Evolutionary conservation across 2,329 filamentous ascomycete species (phyloP).

Genomic region (Pseudogymnoascus sp.): DNA sequence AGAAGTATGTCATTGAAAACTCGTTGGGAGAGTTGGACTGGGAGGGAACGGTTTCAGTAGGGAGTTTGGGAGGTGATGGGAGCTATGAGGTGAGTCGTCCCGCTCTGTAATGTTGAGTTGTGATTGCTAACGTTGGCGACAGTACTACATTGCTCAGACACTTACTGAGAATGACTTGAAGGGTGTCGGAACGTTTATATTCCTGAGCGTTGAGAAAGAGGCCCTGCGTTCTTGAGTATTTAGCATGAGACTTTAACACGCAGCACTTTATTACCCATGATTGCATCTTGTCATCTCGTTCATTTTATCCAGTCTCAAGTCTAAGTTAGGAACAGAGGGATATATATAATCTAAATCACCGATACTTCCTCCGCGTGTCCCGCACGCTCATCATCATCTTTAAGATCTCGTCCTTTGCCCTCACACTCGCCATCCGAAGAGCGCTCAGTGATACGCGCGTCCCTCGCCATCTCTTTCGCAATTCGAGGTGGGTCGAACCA

Average conservation of each 20-base stretch:
- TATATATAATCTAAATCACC: neutral
- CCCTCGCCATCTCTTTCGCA: constrained; percentile 1
- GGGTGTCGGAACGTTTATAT: constrained; percentile 22
- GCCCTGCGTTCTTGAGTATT: neutral
- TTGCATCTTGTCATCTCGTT: neutral
- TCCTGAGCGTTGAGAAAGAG: constrained; percentile 18
- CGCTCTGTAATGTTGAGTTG: neutral
- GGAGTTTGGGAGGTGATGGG: constrained; percentile 19
- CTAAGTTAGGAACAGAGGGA: too few relatives aligned
- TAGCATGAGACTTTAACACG: neutral
- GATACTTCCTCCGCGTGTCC: neutral
- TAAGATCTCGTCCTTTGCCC: neutral
- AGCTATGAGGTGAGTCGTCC: constrained; percentile 19
- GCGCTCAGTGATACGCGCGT: neutral
- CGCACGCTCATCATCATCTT: neutral
- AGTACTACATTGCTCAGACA: constrained; percentile 21
- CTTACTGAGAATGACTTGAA: constrained; percentile 21
- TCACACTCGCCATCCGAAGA: neutral
- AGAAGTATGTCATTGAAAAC: constrained; percentile 12
- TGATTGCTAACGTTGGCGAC: neutral
- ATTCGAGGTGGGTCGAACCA: neutral
- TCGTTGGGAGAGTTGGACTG: constrained; percentile 18
- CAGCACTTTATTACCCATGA: neutral
- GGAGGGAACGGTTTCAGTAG: constrained; percentile 21
- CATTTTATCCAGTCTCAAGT: neutral